phyloP scores from a whole-genome alignment of 2,329 filamentous ascomycete species.

The Calonectria montana region DNA sequence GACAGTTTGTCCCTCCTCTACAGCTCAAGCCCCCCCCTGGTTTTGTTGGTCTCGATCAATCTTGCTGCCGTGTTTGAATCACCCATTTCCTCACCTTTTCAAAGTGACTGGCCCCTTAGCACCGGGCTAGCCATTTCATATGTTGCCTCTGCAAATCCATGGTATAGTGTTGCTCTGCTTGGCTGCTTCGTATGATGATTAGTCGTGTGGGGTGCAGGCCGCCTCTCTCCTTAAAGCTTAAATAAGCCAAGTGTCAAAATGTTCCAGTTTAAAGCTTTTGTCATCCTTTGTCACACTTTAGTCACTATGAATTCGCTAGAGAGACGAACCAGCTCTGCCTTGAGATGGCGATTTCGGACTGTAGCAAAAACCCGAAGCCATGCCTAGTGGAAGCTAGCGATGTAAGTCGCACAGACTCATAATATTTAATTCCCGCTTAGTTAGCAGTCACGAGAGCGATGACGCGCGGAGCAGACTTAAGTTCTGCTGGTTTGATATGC shows the following conservation, averaged over 20 bases:
- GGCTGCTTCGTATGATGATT: no score
- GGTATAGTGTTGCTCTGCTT: no score
- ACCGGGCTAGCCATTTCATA: constrained; percentile 83
- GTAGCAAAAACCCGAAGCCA: not conserved
- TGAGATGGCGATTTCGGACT: not conserved
- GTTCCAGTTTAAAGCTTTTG: no score
- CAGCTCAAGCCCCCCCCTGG: constrained; percentile 82
- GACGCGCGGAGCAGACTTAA: no score
- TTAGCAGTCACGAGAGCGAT: no score
- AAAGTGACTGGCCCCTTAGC: constrained; percentile 84
- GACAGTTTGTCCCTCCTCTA: constrained; percentile 88
- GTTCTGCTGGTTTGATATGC: no score
- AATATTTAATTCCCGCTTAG: no score
- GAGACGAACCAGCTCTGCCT: not conserved
- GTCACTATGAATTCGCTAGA: not conserved
- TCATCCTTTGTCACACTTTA: not conserved
- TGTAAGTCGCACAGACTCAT: no score
- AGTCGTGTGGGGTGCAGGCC: no score
- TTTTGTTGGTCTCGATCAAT: constrained; percentile 75
- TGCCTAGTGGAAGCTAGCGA: no score
- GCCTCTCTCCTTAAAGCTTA: no score
- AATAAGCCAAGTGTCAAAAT: no score
- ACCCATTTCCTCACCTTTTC: constrained; percentile 95
- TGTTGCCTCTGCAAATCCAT: constrained; percentile 92
- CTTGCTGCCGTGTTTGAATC: constrained; percentile 94